These are phyloP conservation scores for Amylocystis lapponica DNA, from an alignment of 768 basidiomycete genomes.

Conservation along the genomic window DNA sequence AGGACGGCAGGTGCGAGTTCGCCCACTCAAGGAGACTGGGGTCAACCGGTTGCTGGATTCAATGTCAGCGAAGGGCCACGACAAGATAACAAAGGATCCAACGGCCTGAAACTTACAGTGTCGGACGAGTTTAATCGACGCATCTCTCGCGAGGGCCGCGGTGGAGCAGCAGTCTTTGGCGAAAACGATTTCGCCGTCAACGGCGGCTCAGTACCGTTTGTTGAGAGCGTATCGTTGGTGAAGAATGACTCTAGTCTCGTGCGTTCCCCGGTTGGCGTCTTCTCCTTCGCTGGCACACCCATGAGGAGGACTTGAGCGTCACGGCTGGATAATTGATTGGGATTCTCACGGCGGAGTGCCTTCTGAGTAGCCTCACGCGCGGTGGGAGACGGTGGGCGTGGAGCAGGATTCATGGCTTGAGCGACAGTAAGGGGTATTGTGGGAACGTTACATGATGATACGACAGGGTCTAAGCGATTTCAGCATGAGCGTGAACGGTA, in stretches of 20 bases:
- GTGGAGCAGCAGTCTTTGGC: constrained; percentile 33
- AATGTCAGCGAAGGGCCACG: not conserved
- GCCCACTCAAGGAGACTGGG: constrained; percentile 77
- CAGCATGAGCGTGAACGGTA: constrained; percentile 8
- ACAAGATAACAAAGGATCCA: not conserved
- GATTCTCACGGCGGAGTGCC: constrained; percentile 79
- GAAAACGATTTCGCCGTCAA: constrained; percentile 15
- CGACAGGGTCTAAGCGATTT: constrained; percentile 66
- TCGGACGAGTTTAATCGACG: constrained; percentile 32
- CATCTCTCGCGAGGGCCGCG: constrained; percentile 63
- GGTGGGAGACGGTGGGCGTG: constrained; percentile 88
- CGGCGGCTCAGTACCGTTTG: constrained; percentile 27
- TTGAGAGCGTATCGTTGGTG: constrained; percentile 30
- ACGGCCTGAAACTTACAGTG: constrained; percentile 11
- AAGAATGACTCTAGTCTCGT: constrained; percentile 52
- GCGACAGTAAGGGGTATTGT: constrained; percentile 94
- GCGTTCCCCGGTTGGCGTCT: constrained; percentile 38
- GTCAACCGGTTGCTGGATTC: constrained; percentile 30
- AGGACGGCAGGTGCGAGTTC: constrained; percentile 71
- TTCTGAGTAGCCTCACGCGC: constrained; percentile 85
- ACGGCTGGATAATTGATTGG: constrained; percentile 71
- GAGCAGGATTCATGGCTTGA: constrained; percentile 94
- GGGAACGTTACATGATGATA: constrained; percentile 94
- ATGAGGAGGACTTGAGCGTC: constrained; percentile 72
- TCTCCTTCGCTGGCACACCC: constrained; percentile 40